Base-by-base conservation (phyloP, 1,284 basidiomycete species). In the Sphaerobolus stellatus region DNA sequence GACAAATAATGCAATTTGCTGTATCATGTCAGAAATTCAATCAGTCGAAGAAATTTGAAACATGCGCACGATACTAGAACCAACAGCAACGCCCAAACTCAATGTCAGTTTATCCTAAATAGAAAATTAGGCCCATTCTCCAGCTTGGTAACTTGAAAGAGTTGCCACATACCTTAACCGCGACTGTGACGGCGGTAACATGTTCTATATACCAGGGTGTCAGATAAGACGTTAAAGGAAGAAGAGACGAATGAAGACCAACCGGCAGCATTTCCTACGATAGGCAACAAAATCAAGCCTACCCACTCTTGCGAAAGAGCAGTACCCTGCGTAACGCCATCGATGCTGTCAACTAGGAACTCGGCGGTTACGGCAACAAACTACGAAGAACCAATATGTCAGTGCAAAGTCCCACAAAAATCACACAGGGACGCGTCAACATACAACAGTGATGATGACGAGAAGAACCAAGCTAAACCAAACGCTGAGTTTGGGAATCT, bases 1-100 rank as follows among this genome's bases (percentile, higher is more conserved):
- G 56, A 93, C 84, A 66, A 94, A 88, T 41, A 94, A 77, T 1
- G 91, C 87, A 55, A 92, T 92, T 85, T 97, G 94, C 87, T 90
- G 50, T 46, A 38, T 28, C 34, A 16, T 47, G 25, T 44, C 45
- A 40, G 40, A 4, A 28, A 34, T 18, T 40, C 14, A 34, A 40
- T 40, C 56, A 47, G 65, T 34, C 31, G n/a, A n/a, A n/a, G n/a
- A 24, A 40, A 41, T 3, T 38, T 13, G 18, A 54, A 44, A 31
- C 18, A 54, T 53, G 75, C 84, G 68, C 65, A 93, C 88, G 59
- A 96, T 93, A 58, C 89, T 92, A 2, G 90, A 92, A n/a, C 92
- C 92, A 33, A 94, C 89, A 6, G 94, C 92, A 50, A 94, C 91
- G 50, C 86, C 83, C 53, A 93, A 74, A 63, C 82, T 82, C 7